Evolutionary conservation across 176 grass and related monocot species (phyloP), one percentile per base, ranked within the genome.

Genomic region (Rhynchospora tenuis): DNA sequence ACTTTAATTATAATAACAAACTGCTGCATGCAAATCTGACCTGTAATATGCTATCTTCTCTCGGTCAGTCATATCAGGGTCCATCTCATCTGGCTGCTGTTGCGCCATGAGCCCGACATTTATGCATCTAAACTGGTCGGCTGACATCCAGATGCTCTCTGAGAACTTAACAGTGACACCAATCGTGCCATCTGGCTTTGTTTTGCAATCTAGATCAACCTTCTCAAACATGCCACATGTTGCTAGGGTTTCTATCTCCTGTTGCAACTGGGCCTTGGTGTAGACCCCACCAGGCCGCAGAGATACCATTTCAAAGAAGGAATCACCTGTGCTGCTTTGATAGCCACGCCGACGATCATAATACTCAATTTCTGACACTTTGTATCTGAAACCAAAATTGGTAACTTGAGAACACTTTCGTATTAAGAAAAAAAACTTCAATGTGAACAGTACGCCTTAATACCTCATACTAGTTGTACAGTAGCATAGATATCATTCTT

Each of bases 221-320:
- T 87, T 84, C 86, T 98, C 92, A 24, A 98, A 98, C 95, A 98
- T 95, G 79, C 92, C 95, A 26, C 95, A 93, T 59, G 92, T 90
- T 79, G 89, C 92, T 0, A 98, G 91, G 14, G 91, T 98, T 84
- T 98, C 95, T 4, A 98, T 87, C 89, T 98, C 95, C 56, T 91
- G 92, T 54, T 90, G 68, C 62, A 98, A 88, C 89, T 98, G 95
- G 5, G 91, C 88, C 79, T 98, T 95, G 78, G 92, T 98, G 92
- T 95, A 98, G 78, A 95, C 88, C 17, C 95, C 95, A 15, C 91
- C 91, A 13, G 95, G 92, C 59, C 94, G 89, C 77, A 95, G 91
- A 2, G 95, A 95, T 38, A 98, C 89, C 95, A 95, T 98, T 85
- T 98, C 92, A 59, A 93, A 98, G 78, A 98, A 95, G 74, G 92